Percentiles rank a stretch among this genome's conserved stretches.
Conservation (phyloP, 768 basidiomycete genomes). For the Boletus reticuloceps region DNA sequence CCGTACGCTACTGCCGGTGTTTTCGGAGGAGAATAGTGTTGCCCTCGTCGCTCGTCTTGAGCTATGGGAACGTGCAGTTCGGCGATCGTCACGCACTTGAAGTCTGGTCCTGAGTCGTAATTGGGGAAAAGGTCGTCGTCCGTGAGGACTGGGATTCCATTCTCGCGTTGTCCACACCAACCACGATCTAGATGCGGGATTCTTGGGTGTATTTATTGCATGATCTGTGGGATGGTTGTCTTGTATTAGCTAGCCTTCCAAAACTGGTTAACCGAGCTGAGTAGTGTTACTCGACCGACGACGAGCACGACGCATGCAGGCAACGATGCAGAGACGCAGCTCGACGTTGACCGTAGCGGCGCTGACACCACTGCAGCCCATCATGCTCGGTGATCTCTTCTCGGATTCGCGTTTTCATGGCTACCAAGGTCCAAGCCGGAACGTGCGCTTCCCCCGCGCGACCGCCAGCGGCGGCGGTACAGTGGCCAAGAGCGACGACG, state of each 20-base stretch:
- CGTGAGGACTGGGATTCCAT: too few relatives aligned
- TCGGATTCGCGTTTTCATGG: slow-evolving; percentile 46
- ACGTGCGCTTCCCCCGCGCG: slow-evolving; percentile 59
- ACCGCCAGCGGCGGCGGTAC: slow-evolving; percentile 62
- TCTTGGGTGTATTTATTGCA: neutral
- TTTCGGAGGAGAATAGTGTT: slow-evolving; percentile 25
- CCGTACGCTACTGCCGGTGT: slow-evolving; percentile 11
- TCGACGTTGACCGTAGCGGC: slow-evolving; percentile 21
- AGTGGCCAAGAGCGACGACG: slow-evolving; percentile 68
- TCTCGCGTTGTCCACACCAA: too few relatives aligned
- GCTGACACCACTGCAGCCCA: neutral
- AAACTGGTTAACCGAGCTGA: slow-evolving; percentile 7
- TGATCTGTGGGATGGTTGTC: neutral
- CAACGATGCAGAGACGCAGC: slow-evolving; percentile 24
- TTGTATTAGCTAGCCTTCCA: neutral
- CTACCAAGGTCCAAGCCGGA: slow-evolving; percentile 44
- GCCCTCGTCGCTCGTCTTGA: slow-evolving; percentile 25
- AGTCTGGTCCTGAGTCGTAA: neutral
- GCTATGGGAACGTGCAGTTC: slow-evolving; percentile 28
- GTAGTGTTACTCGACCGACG: too few relatives aligned
- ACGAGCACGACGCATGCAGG: slow-evolving; percentile 9
- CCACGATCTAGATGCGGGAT: neutral
- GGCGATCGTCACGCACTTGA: slow-evolving; percentile 19
- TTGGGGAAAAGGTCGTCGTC: too few relatives aligned
- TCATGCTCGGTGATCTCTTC: slow-evolving; percentile 29